A percentile compares a stretch with the other conserved stretches of the same genome.
phyloP scores from a whole-genome alignment of 169 alveolate species.

The Cytauxzoon felis region DNA sequence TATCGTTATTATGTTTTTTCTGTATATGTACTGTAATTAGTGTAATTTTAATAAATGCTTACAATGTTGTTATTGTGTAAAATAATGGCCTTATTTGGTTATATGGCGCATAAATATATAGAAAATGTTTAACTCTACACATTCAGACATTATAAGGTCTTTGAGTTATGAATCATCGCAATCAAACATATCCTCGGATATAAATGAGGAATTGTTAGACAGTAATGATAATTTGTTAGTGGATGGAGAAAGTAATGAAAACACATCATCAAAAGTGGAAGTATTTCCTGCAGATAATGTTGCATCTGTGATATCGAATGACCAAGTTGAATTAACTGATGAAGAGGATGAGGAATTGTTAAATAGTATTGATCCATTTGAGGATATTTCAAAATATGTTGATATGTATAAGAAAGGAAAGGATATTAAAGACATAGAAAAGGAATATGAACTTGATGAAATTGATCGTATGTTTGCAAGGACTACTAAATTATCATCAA shows the following conservation, averaged over 20 bases:
- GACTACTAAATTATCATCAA: neutral
- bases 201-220: neutral
- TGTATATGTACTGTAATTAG: no score
- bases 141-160: no score
- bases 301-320: neutral
- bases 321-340: neutral
- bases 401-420: constrained; percentile 5
- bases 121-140: no score
- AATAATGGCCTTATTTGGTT: no score
- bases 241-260: no score
- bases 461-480: neutral
- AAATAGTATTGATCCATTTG: neutral
- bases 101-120: no score
- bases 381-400: constrained; percentile 3
- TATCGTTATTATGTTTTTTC: no score
- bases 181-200: constrained; percentile 1
- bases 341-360: constrained; percentile 8
- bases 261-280: neutral
- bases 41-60: no score
- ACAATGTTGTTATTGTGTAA: no score
- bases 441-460: constrained; percentile 4
- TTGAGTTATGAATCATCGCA: neutral
- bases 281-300: neutral
- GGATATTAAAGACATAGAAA: constrained; percentile 1
- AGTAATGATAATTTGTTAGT: neutral